Conservation (phyloP, 2,329 filamentous ascomycete species). For the Cordyceps fumosorosea region DNA sequence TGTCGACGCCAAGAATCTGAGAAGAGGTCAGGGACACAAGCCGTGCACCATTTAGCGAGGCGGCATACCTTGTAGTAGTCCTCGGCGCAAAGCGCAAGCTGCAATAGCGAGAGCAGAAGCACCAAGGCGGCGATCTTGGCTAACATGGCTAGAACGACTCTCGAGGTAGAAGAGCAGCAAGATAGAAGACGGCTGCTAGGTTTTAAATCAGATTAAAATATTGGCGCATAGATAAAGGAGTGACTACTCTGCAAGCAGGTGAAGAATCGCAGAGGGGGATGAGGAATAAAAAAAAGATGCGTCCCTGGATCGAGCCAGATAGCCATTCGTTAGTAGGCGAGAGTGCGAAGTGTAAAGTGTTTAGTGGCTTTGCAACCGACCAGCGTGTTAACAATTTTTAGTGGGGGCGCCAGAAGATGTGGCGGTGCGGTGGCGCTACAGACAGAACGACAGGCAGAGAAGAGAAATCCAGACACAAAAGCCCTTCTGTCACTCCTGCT, state of each 20-base stretch:
- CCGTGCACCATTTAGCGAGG: background rate
- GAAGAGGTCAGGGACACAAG: background rate
- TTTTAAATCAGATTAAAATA: background rate
- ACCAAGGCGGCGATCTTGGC: conserved; percentile 42
- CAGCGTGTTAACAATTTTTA: conserved; percentile 15
- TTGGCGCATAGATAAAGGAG: background rate
- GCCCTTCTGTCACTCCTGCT: too few species aligned
- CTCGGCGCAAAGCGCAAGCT: conserved; percentile 52
- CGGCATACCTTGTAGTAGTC: conserved; percentile 69
- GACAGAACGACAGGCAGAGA: background rate
- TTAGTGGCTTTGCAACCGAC: conserved; percentile 5
- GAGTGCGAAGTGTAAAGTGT: too few species aligned
- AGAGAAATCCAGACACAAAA: too few species aligned
- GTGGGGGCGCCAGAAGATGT: background rate
- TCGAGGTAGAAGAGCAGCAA: background rate
- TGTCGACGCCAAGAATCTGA: conserved; percentile 73
- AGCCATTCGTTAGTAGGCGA: background rate
- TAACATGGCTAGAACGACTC: conserved; percentile 39
- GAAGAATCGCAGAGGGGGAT: background rate
- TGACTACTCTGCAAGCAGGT: background rate
- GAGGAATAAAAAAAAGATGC: background rate
- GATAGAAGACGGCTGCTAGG: background rate
- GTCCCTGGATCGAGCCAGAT: background rate
- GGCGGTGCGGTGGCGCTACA: background rate
- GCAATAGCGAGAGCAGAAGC: conserved; percentile 46